Evolutionary conservation across 345 rosid species (phyloP).

Genomic region (Camelina sativa): DNA sequence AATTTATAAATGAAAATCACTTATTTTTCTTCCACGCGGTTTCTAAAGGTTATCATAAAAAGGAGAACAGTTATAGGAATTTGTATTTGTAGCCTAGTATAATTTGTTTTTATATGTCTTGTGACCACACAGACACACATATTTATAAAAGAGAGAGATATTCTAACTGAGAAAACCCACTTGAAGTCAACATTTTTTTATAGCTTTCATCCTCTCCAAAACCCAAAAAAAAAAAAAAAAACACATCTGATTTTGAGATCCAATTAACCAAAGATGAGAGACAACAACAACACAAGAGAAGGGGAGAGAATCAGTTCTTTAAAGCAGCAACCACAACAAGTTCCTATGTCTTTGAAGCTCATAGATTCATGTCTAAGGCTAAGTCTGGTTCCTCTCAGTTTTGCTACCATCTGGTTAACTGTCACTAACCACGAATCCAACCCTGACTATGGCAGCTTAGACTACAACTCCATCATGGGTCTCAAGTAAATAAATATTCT

Average conservation of each 20-base stretch:
- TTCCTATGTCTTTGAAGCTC: constrained; percentile 50
- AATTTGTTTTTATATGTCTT: constrained; percentile 34
- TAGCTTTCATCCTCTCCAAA: constrained; percentile 23
- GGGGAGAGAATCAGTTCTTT: constrained; percentile 36
- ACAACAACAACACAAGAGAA: constrained; percentile 34
- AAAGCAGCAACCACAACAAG: constrained; percentile 45
- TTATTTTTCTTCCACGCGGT: constrained; percentile 15
- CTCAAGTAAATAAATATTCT: constrained; percentile 62
- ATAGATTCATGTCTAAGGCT: constrained; percentile 73
- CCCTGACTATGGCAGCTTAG: constrained; percentile 59
- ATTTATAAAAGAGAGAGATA: constrained; percentile 21
- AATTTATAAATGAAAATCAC: not conserved
- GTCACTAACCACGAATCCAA: constrained; percentile 68
- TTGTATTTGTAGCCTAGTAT: constrained; percentile 24
- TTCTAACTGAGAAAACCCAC: constrained; percentile 27
- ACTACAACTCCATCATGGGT: constrained; percentile 62
- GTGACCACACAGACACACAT: constrained; percentile 26
- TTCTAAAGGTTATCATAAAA: constrained; percentile 30
- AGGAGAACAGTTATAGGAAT: constrained; percentile 16
- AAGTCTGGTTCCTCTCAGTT: constrained; percentile 74
- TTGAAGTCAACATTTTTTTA: not conserved
- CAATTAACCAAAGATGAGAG: constrained; percentile 30
- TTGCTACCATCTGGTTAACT: constrained; percentile 76
- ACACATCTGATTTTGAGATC: constrained; percentile 22
- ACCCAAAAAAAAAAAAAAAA: not conserved